Percentiles rank a stretch among this genome's conserved stretches.
Conservation (phyloP, 2,329 filamentous ascomycete genomes). For the Teratosphaeria viscida region DNA sequence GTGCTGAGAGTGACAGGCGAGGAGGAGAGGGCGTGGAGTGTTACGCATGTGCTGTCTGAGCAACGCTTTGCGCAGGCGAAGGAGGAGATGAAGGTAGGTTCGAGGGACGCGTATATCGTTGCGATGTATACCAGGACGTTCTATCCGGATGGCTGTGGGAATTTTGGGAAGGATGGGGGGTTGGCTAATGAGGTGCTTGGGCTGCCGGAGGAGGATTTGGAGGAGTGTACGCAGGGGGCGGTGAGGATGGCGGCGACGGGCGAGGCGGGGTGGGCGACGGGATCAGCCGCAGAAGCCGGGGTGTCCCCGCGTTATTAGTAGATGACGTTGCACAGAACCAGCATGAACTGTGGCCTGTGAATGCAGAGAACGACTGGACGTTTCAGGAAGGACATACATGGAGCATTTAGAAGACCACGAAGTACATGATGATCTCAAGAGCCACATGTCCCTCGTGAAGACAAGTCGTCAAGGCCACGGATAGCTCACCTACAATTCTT, state of each 20-base stretch:
- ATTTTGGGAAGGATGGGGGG: slow-evolving; percentile 28
- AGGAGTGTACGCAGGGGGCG: slow-evolving; percentile 43
- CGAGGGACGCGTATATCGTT: slow-evolving; percentile 21
- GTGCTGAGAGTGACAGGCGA: slow-evolving; percentile 49
- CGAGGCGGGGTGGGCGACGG: background rate
- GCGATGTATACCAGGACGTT: slow-evolving; percentile 49
- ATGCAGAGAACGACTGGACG: too few relatives aligned
- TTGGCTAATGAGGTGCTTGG: slow-evolving; percentile 46
- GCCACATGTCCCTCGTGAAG: too few relatives aligned
- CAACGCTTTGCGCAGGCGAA: slow-evolving; percentile 42
- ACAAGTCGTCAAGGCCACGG: too few relatives aligned
- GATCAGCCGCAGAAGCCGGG: too few relatives aligned
- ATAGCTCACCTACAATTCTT: too few relatives aligned
- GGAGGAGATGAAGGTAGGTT: slow-evolving; percentile 35
- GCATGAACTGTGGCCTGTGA: too few relatives aligned
- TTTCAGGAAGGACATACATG: too few relatives aligned
- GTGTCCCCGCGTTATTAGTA: too few relatives aligned
- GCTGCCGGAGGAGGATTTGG: slow-evolving; percentile 48
- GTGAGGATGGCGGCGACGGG: background rate
- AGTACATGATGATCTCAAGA: too few relatives aligned
- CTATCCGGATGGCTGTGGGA: slow-evolving; percentile 22
- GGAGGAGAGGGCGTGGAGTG: slow-evolving; percentile 50
- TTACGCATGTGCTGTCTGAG: slow-evolving; percentile 38
- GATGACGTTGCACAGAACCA: too few relatives aligned
- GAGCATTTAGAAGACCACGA: too few relatives aligned